Base-by-base conservation (phyloP, 139 green algal species). In the Microglena sp. region DNA sequence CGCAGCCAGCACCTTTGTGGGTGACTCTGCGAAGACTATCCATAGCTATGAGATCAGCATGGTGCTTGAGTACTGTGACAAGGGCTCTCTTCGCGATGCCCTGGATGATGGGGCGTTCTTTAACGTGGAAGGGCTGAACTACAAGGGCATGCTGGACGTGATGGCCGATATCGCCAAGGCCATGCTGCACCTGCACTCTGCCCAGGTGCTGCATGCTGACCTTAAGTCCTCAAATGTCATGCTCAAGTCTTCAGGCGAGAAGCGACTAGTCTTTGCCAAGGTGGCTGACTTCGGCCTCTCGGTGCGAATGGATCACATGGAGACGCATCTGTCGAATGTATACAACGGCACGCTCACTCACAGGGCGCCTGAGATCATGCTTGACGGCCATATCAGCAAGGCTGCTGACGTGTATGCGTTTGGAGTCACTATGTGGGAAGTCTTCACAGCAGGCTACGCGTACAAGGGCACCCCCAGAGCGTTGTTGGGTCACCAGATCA, bases 1-100 rank as follows among this genome's bases (percentile, higher is more conserved):
- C n/a, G 53, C 53, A 27, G 59, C 5, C 32, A 66, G 22, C 18
- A 66, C 24, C 6, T 7, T 18, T 35, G 56, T 36, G 27, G 30
- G 21, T n/a, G 30, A 8, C 8, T 24, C 21, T 45, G 56, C 29
- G 43, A 29, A 63, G 29, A 40, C 6, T n/a, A n/a, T n/a, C n/a
- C n/a, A n/a, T n/a, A n/a, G n/a, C n/a, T n/a, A n/a, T n/a, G n/a
- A 86, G 75, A 75, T 80, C 11, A 75, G 80, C 31, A 71, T 87
- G 54, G 64, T 84, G 27, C 58, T 80, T 2, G 80, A 87, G 71
- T 77, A 76, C 53, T 87, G 80, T 45, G 77, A 87, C 73, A 61
- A 62, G 22, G 77, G 80, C 55, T 79, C 54, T 2, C 55, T 87
- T 6, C 64, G 73, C 28, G 70, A 79, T 28, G 71, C 73, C 11